Conservation (phyloP, 2,329 filamentous ascomycete species). For the Apiospora sp. region DNA sequence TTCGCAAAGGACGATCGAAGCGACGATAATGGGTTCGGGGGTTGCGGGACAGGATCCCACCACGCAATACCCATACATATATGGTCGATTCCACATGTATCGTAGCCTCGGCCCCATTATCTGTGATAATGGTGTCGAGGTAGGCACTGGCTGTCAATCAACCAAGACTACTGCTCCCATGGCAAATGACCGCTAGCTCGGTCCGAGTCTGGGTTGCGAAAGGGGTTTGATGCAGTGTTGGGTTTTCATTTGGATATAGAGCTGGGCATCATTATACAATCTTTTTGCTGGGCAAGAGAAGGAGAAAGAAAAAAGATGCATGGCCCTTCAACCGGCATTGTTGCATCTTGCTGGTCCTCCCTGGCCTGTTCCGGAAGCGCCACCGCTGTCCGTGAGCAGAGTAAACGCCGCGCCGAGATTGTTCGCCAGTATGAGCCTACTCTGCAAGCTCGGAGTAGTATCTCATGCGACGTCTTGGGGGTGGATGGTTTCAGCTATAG, state of each 20-base stretch:
- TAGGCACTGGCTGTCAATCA: constrained; percentile 42
- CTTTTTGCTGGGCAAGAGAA: constrained; percentile 38
- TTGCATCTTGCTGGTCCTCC: constrained; percentile 34
- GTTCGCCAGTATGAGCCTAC: not conserved
- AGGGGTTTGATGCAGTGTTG: constrained; percentile 38
- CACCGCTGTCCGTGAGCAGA: constrained; percentile 33
- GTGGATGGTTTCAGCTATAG: constrained; percentile 19
- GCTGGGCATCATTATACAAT: constrained; percentile 40
- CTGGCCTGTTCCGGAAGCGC: constrained; percentile 28
- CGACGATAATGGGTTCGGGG: constrained; percentile 37
- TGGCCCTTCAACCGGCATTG: constrained; percentile 40
- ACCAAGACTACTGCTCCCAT: constrained; percentile 35
- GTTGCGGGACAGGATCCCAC: constrained; percentile 38
- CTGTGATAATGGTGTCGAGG: constrained; percentile 39
- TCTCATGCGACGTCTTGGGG: constrained; percentile 1
- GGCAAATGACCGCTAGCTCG: constrained; percentile 39
- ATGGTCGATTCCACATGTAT: constrained; percentile 39
- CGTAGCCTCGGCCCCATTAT: constrained; percentile 37
- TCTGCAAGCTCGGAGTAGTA: constrained; percentile 25
- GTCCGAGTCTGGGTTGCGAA: constrained; percentile 33
- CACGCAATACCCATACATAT: constrained; percentile 30
- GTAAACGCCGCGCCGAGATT: constrained; percentile 43
- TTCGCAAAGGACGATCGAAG: constrained; percentile 39
- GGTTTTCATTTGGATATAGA: constrained; percentile 39
- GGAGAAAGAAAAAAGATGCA: constrained; percentile 31